Evolutionary conservation across 352 stramenopile genomes (phyloP).

Genomic region (Pythium folliculosum): DNA sequence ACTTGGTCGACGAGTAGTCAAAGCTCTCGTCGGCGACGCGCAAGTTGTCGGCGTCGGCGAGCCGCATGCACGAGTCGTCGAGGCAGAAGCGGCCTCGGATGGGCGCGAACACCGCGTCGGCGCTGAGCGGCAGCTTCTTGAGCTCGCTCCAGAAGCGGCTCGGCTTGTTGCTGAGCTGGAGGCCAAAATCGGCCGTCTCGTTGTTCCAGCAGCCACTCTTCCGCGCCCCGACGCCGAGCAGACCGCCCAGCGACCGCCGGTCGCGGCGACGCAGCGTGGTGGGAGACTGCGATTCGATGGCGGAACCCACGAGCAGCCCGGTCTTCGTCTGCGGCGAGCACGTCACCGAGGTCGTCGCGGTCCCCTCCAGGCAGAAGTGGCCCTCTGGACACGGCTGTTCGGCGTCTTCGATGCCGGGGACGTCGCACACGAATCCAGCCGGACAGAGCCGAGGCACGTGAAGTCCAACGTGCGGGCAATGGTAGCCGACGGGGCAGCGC

Average conservation of each 20-base stretch:
- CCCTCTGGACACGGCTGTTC: constrained; percentile 94
- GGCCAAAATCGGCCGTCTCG: constrained; percentile 93
- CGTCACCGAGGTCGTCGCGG: constrained; percentile 91
- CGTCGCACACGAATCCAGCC: constrained; percentile 94
- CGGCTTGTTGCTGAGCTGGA: constrained; percentile 87
- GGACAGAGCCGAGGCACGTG: constrained; percentile 93
- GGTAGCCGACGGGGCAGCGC: constrained; percentile 93
- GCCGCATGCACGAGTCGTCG: constrained; percentile 88
- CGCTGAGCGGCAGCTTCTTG: constrained; percentile 87
- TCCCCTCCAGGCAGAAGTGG: constrained; percentile 96
- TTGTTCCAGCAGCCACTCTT: constrained; percentile 95
- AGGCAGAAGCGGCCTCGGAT: constrained; percentile 94
- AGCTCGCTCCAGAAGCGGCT: constrained; percentile 94
- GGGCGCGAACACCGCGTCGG: constrained; percentile 70
- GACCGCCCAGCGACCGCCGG: constrained; percentile 15
- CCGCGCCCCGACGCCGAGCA: constrained; percentile 58
- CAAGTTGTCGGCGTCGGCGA: constrained; percentile 85
- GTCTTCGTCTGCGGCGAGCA: constrained; percentile 61
- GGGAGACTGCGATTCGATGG: constrained; percentile 36
- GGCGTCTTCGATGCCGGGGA: constrained; percentile 89
- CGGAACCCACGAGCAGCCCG: constrained; percentile 40
- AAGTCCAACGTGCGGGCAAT: constrained; percentile 93
- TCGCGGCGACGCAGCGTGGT: constrained; percentile 45
- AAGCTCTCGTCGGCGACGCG: constrained; percentile 76
- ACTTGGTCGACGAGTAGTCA: constrained; percentile 78